Percentiles rank a stretch among this genome's conserved stretches.
Evolutionary conservation across 2,329 filamentous ascomycete species (phyloP).

Genomic region (Sporothrix inflata): DNA sequence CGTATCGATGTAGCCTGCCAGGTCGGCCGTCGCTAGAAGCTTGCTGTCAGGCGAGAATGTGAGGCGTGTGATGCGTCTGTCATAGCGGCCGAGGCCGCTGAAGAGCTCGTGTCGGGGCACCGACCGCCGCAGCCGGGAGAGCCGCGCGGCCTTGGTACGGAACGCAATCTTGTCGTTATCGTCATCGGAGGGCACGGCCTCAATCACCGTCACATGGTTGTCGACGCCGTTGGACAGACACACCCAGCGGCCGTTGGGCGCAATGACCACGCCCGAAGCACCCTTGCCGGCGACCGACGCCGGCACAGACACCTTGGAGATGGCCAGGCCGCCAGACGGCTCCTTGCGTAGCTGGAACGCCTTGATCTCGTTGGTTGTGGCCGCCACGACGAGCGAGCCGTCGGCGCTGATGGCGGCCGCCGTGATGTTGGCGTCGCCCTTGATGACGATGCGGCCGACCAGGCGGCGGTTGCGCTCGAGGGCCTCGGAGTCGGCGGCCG

Average conservation of each 20-base stretch:
- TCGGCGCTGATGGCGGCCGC: conserved; percentile 68
- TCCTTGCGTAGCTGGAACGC: conserved; percentile 69
- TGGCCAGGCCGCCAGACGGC: conserved; percentile 59
- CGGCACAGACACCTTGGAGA: conserved; percentile 72
- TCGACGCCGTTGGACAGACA: conserved; percentile 46
- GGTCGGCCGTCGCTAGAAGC: conserved; percentile 76
- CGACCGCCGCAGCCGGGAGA: conserved; percentile 50
- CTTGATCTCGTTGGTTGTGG: conserved; percentile 75
- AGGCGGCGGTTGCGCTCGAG: conserved; percentile 62
- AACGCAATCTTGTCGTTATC: conserved; percentile 36
- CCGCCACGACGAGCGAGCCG: conserved; percentile 74
- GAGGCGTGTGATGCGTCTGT: conserved; percentile 72
- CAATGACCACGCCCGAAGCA: conserved; percentile 70
- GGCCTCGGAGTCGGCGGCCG: conserved; percentile 34
- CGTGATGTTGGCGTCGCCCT: conserved; percentile 81
- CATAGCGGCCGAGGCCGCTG: conserved; percentile 74
- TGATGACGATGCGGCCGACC: conserved; percentile 68
- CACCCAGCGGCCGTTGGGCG: conserved; percentile 72
- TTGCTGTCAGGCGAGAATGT: conserved; percentile 81
- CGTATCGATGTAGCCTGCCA: conserved; percentile 84
- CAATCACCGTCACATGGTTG: conserved; percentile 48
- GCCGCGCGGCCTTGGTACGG: conserved; percentile 53
- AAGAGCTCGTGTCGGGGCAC: conserved; percentile 60
- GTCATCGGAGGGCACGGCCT: conserved; percentile 43
- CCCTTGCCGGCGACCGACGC: conserved; percentile 60